phyloP scores from a whole-genome alignment of 2,329 filamentous ascomycete genomes.

The Alternaria viburni region DNA sequence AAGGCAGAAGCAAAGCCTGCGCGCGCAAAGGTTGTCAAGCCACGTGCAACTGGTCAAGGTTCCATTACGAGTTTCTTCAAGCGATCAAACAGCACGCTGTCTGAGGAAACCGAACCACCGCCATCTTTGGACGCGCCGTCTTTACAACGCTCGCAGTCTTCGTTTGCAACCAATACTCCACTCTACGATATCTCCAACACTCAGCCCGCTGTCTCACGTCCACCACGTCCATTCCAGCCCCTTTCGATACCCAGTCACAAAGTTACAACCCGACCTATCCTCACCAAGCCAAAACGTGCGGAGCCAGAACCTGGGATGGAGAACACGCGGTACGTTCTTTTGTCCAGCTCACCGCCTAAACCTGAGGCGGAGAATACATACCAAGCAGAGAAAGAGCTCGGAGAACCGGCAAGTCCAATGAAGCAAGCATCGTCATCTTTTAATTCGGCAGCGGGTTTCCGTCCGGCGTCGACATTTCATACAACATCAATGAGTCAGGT shows the following conservation, averaged over 20 bases:
- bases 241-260: conserved; percentile 39
- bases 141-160: conserved; percentile 31
- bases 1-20: conserved; percentile 23
- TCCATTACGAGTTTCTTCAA: conserved; percentile 61
- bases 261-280: conserved; percentile 41
- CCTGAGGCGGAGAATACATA: conserved; percentile 25
- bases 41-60: conserved; percentile 56
- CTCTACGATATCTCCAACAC: conserved; percentile 46
- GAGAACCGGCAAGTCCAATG: conserved; percentile 14
- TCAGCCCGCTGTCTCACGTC: conserved; percentile 9
- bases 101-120: conserved; percentile 15
- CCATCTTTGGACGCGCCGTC: conserved; percentile 7
- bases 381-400: conserved; percentile 6
- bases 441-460: conserved; percentile 26
- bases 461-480: conserved; percentile 52
- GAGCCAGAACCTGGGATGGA: conserved; percentile 27
- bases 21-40: conserved; percentile 35
- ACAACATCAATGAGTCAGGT: conserved; percentile 50
- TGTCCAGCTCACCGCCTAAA: conserved; percentile 52
- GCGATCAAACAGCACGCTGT: conserved; percentile 29
- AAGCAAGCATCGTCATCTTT: conserved; percentile 6
- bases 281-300: conserved; percentile 35
- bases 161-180: conserved; percentile 19
- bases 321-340: conserved; percentile 55
- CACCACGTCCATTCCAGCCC: conserved; percentile 27